Evolutionary conservation across 2,329 filamentous ascomycete genomes (phyloP), one percentile per base, ranked within the genome.

Genomic region (Furcasterigmium furcatum): DNA sequence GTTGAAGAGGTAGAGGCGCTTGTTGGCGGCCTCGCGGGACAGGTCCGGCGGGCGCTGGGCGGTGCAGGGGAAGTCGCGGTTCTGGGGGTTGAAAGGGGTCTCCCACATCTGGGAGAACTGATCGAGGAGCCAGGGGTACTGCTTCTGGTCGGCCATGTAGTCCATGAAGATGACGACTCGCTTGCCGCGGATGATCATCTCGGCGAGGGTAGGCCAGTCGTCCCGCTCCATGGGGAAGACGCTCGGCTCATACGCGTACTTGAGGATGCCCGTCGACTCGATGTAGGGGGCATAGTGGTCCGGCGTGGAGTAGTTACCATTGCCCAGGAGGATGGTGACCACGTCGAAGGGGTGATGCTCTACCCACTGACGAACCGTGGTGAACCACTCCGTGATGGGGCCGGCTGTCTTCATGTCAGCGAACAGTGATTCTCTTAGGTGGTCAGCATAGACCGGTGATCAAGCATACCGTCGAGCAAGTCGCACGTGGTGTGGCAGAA

Each of bases 91-190:
- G 61, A 95, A 96, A 0, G 88, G 88, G 1, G 91, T 92, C 69
- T 96, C 89, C 88, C 88, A 96, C 68, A 95, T 79, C 59, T 95
- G 87, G 6, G 79, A 80, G 70, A 96, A 96, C 65, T 96, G 77
- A 63, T 95, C 88, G 34, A 96, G 74, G 35, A 96, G 77, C 81
- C 89, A 96, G 0, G 91, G 90, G 16, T 89, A 85, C 18, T 76
- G 74, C 1, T 74, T 80, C 66, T 95, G 87, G 62, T 96, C 84
- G 53, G 90, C 88, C 53, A 85, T 73, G 70, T 95, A 95, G 68
- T 95, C 90, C 68, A 95, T 78, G 67, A 94, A 90, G 64, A 94
- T 77, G 51, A 95, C 76, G 2, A 88, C 84, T 10, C 89, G 79
- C 65, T 88, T 82, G 47, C 80, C 79, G 18, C 62, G 69, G 9